Evolutionary conservation across 345 rosid genomes (phyloP), one percentile per base, ranked within the genome.

Genomic region (Turritis glabra): DNA sequence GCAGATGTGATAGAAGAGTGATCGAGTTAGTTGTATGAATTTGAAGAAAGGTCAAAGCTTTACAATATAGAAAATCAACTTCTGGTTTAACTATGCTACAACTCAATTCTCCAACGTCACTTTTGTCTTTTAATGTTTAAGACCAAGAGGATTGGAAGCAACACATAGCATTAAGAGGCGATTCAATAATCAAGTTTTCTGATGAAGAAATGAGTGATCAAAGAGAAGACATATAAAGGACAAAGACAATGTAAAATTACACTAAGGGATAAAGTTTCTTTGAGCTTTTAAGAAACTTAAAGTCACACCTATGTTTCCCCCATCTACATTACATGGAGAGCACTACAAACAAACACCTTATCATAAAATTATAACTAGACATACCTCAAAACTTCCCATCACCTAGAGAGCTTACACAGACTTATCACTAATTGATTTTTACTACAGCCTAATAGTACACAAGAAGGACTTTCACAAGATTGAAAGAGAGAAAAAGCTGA

Each of bases 321-420:
- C 65, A 73, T 54, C 38, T 74, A 64, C 50, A 63, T n/a, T 73
- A 54, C 71, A 64, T 73, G 63, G 44, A 72, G 69, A 41, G 2
- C 53, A 29, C 63, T 43, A 44, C 65, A 37, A 61, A 72, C 46
- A 10, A 56, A 57, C 60, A 74, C 59, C 30, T 63, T 64, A 25
- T 25, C 61, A 65, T 69, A 33, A 6, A 44, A 65, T 73, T 32
- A 58, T n/a, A n/a, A n/a, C n/a, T n/a, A n/a, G n/a, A 75, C 56
- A 60, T 50, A 38, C 37, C 53, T 38, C 74, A 67, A 68, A 75
- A 75, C 68, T 67, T 57, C 50, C 52, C 73, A 37, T 26, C 48
- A 48, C 58, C 57, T 29, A 59, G 3, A 60, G 48, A 48, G 54
- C 52, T 47, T 50, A 26, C 48, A 46, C 29, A 50, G 9, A 43